Evolutionary conservation across 1,139 yeast genomes (phyloP), one percentile per base, ranked within the genome.

Genomic region (Geotrichum phurueaensis): DNA sequence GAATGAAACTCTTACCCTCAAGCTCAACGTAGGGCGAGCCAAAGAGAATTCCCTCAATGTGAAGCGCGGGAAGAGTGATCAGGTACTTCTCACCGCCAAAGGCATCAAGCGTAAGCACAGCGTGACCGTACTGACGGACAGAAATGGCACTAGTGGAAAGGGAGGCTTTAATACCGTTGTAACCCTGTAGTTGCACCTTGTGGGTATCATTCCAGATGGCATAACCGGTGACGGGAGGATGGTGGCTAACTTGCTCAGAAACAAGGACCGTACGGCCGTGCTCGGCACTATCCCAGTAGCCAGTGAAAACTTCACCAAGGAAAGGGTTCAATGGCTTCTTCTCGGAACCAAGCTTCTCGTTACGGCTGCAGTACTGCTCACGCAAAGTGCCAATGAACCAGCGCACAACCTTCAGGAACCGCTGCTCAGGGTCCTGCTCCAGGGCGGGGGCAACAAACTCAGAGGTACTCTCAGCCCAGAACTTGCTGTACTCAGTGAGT

Each of bases 321-420:
- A 92, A 92, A 56, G 98, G 98, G 73, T 92, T 92, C 71, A 94
- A 79, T 3, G 97, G 98, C 75, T 94, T 94, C 82, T 94, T 94
- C 76, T 94, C 98, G 50, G 90, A 81, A 22, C 97, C 98, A 82
- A 88, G 82, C 62, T 85, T 81, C 76, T 92, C 97, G 73, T 86
- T 89, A 74, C 98, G 83, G 53, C 96, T 87, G 73, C 97, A 89
- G 74, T 92, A 94, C 75, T 92, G 98, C 23, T 96, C 89, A 71
- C 94, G 84, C 68, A 94, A 81, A 25, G 97, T 91, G 36, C 96
- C 87, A 62, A 94, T 84, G 70, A 91, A 92, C 97, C 98, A 91
- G 73, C 80, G 85, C 57, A 91, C 83, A 45, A 94, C 98, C 2
- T 89, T 87, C 63, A 94, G 71, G 79, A 88, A 84, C 64, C 97